Conservation (phyloP, 768 basidiomycete genomes). For the Hydnum rufescens region DNA sequence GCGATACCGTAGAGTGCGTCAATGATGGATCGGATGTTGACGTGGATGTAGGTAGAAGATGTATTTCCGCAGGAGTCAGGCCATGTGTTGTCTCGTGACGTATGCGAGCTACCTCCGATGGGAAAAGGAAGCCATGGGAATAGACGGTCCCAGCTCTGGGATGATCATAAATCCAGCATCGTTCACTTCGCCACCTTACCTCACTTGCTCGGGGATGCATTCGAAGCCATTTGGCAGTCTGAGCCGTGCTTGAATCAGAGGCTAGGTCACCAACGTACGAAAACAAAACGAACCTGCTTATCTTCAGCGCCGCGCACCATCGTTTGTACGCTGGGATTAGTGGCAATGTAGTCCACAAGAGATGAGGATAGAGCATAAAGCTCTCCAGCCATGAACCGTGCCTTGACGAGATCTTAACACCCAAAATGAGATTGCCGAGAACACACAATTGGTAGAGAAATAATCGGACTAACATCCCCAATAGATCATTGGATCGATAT, state of each 20-base stretch:
- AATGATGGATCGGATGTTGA: slow-evolving; percentile 13
- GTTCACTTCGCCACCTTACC: slow-evolving; percentile 79
- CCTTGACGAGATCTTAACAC: slow-evolving; percentile 19
- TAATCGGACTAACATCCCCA: slow-evolving; percentile 17
- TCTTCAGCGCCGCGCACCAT: slow-evolving; percentile 24
- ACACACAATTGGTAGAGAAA: slow-evolving; percentile 2
- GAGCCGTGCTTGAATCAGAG: too few relatives aligned
- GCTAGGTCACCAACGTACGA: too few relatives aligned
- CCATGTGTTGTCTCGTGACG: slow-evolving; percentile 23
- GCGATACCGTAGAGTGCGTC: slow-evolving; percentile 71
- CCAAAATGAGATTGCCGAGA: not conserved
- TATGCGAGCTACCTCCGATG: slow-evolving; percentile 61
- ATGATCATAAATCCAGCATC: slow-evolving; percentile 97
- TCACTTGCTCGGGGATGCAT: slow-evolving; percentile 30
- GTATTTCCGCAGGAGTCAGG: not conserved
- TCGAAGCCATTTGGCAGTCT: slow-evolving; percentile 22
- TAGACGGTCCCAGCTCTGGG: slow-evolving; percentile 91
- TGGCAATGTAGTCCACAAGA: slow-evolving; percentile 23
- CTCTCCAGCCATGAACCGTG: slow-evolving; percentile 27
- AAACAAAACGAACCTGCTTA: slow-evolving; percentile 14
- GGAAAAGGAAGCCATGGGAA: slow-evolving; percentile 88
- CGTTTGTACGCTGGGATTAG: slow-evolving; percentile 16
- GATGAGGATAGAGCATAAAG: slow-evolving; percentile 25
- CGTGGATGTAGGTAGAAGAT: not conserved
- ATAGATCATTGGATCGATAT: slow-evolving; percentile 14